Percentiles rank a stretch among this genome's conserved stretches.
Evolutionary conservation across 352 stramenopile genomes (phyloP).

Genomic region (Globisporangium orthogonon): DNA sequence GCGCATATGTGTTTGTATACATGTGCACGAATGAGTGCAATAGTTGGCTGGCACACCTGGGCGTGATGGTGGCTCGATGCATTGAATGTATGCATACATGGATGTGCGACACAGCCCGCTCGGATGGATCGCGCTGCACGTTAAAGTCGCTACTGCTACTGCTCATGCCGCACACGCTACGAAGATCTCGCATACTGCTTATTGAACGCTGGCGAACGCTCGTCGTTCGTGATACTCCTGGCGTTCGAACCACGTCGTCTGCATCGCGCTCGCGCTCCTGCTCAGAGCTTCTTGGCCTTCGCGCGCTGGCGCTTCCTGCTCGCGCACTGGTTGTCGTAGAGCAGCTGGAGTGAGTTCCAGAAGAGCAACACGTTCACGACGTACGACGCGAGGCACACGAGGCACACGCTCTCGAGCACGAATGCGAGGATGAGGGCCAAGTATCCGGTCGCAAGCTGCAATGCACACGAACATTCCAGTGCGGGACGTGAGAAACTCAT

Average conservation of each 20-base stretch:
- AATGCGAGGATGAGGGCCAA: constrained; percentile 53
- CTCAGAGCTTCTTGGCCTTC: constrained; percentile 9
- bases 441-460: constrained; percentile 36
- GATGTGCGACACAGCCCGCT: constrained; percentile 23
- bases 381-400: constrained; percentile 55
- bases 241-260: too few relatives aligned
- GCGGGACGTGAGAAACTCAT: too few relatives aligned
- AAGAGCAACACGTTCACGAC: constrained; percentile 34
- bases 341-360: constrained; percentile 36
- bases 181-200: too few relatives aligned
- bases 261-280: neutral
- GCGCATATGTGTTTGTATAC: constrained; percentile 26
- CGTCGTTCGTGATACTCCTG: neutral
- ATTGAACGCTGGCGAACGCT: neutral
- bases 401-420: constrained; percentile 45
- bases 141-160: neutral
- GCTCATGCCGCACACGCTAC: too few relatives aligned
- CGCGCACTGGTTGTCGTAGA: constrained; percentile 15
- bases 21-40: neutral
- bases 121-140: constrained; percentile 39
- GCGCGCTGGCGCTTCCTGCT: constrained; percentile 8
- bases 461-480: too few relatives aligned
- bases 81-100: neutral
- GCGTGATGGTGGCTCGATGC: neutral
- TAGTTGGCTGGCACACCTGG: neutral